These are phyloP conservation scores for Botrytis cinerea DNA, from an alignment of 2,329 filamentous ascomycete species.

Conservation along the genomic window DNA sequence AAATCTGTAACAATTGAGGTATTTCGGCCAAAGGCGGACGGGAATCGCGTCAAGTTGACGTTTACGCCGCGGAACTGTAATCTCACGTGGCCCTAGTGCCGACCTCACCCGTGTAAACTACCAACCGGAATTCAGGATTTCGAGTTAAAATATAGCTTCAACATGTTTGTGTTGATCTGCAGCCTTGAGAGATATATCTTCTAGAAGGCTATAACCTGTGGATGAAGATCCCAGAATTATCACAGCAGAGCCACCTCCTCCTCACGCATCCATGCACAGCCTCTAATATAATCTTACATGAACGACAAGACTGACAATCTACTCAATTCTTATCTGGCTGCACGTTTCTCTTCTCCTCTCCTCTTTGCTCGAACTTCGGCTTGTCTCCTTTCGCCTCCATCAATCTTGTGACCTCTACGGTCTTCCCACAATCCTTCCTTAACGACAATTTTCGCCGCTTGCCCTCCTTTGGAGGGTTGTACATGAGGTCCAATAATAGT, in stretches of 20 bases:
- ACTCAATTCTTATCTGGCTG: conserved; percentile 45
- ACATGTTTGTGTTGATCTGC: conserved; percentile 13
- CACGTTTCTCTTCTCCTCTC: conserved; percentile 66
- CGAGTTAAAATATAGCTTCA: conserved; percentile 7
- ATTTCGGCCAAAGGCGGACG: not conserved
- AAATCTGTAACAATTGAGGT: conserved; percentile 2
- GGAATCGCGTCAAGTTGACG: not conserved
- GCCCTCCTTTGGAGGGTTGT: conserved; percentile 64
- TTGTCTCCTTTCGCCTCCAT: conserved; percentile 90
- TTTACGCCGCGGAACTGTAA: conserved; percentile 20
- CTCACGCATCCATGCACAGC: conserved; percentile 28
- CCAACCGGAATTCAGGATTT: not conserved
- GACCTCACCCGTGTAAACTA: not conserved
- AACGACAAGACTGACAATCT: conserved; percentile 26
- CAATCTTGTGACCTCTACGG: conserved; percentile 83
- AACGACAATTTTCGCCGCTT: conserved; percentile 66
- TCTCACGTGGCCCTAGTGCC: not conserved
- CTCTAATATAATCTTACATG: conserved; percentile 37
- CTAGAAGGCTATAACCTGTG: not conserved
- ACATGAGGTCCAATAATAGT: conserved; percentile 76
- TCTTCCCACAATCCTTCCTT: conserved; percentile 94
- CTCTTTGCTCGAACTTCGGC: conserved; percentile 87
- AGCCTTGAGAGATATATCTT: conserved; percentile 8
- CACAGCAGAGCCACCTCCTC: conserved; percentile 21
- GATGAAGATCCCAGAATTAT: conserved; percentile 20